Conservation (phyloP, 305 asterid genomes). For the Rubia peregrina region DNA sequence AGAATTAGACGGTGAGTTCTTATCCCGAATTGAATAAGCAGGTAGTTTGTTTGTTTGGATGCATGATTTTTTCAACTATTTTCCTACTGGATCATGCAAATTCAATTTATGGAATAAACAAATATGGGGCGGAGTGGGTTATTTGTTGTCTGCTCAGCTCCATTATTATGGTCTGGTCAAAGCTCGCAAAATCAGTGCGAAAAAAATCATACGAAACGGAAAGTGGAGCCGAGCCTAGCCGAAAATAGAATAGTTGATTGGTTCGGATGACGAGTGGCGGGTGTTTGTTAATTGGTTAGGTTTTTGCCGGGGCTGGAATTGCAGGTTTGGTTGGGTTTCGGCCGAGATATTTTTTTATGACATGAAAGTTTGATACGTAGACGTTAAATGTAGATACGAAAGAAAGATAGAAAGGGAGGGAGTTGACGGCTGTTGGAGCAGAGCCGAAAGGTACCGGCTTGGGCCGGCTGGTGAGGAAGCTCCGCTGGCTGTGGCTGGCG, state of each 20-base stretch:
- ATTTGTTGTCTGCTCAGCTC: constrained; percentile 7
- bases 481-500: constrained; percentile 4
- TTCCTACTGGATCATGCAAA: constrained; percentile 15
- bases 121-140: background rate
- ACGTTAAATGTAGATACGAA: background rate
- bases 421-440: constrained; percentile 16
- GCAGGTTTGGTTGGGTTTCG: background rate
- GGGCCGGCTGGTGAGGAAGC: constrained; percentile 8
- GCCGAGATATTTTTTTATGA: background rate
- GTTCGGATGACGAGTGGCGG: too few species aligned
- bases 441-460: background rate
- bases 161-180: constrained; percentile 9
- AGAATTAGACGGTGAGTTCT: constrained; percentile 1
- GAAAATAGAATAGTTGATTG: background rate
- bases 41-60: constrained; percentile 12
- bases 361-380: constrained; percentile 7
- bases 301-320: background rate
- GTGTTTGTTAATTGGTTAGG: background rate
- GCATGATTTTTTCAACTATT: constrained; percentile 22
- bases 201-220: background rate
- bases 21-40: constrained; percentile 2
- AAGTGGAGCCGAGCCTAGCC: background rate
- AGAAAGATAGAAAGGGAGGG: background rate
- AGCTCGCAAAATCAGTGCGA: background rate
- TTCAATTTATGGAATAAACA: constrained; percentile 12